These are phyloP conservation scores for Globisporangium camurandrum DNA, from an alignment of 352 stramenopile genomes.

Conservation along the genomic window DNA sequence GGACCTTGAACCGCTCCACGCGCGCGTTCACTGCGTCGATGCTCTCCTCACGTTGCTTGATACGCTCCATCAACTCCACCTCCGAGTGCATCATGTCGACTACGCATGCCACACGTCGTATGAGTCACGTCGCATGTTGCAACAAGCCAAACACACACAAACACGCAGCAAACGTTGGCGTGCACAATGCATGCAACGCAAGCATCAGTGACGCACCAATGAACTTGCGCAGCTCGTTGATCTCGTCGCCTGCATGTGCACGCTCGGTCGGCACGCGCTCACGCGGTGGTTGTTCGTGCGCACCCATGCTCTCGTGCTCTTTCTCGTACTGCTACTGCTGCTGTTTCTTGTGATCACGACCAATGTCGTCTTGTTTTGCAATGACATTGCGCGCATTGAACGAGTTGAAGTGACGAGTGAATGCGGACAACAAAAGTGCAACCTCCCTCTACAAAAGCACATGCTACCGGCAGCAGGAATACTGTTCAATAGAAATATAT, in stretches of 20 bases:
- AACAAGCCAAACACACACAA: background rate
- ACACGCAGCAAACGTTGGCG: background rate
- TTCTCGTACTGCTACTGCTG: background rate
- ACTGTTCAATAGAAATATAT: too few species aligned
- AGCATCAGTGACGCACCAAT: conserved; percentile 26
- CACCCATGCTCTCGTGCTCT: background rate
- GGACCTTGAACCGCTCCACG: conserved; percentile 52
- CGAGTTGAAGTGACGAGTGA: background rate
- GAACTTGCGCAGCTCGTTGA: conserved; percentile 55
- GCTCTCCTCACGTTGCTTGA: conserved; percentile 57
- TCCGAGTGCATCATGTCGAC: conserved; percentile 79
- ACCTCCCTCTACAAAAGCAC: conserved; percentile 1
- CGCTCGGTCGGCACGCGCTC: background rate
- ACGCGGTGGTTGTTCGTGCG: background rate
- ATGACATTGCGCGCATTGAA: background rate
- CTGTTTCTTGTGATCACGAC: too few species aligned
- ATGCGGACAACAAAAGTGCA: background rate
- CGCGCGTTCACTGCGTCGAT: conserved; percentile 30
- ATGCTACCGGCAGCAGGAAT: background rate
- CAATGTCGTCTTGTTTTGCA: background rate
- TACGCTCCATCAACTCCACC: conserved; percentile 59
- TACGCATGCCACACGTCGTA: conserved; percentile 10
- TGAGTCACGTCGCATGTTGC: background rate
- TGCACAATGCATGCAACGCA: background rate
- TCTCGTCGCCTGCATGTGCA: conserved; percentile 25